These are phyloP conservation scores for Aspergillus luchuensis DNA, from an alignment of 2,329 filamentous ascomycete species.

Conservation along the genomic window DNA sequence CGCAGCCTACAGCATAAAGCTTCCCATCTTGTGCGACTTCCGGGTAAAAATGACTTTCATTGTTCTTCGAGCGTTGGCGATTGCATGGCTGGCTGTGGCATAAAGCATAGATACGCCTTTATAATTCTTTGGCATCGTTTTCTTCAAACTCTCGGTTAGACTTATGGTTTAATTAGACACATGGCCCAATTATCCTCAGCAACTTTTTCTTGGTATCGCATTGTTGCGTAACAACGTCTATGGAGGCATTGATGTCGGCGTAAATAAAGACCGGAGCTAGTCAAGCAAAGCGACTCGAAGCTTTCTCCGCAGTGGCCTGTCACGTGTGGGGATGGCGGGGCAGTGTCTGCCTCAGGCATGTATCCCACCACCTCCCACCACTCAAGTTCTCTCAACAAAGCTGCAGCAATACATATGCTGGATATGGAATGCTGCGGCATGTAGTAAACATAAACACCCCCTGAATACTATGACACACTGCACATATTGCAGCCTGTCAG, in stretches of 20 bases:
- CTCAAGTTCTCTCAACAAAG: background rate
- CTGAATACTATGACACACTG: no score
- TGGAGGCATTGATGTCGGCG: no score
- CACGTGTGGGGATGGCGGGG: slow-evolving; percentile 21
- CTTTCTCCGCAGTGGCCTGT: slow-evolving; percentile 6
- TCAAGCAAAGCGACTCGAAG: background rate
- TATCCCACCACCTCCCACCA: background rate
- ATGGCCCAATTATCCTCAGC: no score
- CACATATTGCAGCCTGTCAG: no score
- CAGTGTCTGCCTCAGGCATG: slow-evolving; percentile 7
- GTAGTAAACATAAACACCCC: no score
- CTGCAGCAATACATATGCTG: background rate
- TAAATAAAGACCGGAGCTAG: background rate
- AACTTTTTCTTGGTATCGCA: no score
- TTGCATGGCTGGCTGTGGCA: background rate
- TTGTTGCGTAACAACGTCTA: no score
- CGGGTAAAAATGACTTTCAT: background rate
- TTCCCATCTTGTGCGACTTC: background rate
- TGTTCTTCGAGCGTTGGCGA: slow-evolving; percentile 2
- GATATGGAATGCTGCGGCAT: background rate
- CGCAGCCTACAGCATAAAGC: background rate
- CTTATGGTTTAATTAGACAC: background rate
- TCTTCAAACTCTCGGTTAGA: background rate
- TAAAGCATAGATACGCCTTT: background rate
- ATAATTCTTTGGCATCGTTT: slow-evolving; percentile 1